Conservation (phyloP, 306 rosid genomes). For the Calophaca sinica region DNA sequence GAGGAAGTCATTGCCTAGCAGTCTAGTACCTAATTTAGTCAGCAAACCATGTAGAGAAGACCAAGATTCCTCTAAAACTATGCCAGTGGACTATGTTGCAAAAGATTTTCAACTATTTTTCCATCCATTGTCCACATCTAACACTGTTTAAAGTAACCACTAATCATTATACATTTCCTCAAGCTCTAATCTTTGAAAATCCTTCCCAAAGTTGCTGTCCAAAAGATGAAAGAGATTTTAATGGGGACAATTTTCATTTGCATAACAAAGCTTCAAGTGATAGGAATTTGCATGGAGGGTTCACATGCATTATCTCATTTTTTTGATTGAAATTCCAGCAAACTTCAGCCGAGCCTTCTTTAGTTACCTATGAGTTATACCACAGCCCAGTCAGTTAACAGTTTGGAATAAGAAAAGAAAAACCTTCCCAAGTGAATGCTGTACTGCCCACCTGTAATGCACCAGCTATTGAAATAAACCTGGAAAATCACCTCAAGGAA, state of each 20-base stretch:
- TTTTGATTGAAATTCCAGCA: slow-evolving; percentile 7
- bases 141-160: slow-evolving; percentile 12
- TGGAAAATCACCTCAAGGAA: slow-evolving; percentile 26
- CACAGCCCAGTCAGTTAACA: slow-evolving; percentile 9
- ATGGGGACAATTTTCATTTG: slow-evolving; percentile 9
- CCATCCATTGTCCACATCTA: slow-evolving; percentile 16
- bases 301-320: slow-evolving; percentile 5
- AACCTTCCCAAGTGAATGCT: not conserved
- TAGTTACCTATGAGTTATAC: slow-evolving; percentile 22
- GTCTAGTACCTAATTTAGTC: slow-evolving; percentile 27
- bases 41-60: slow-evolving; percentile 4
- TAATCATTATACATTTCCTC: slow-evolving; percentile 10
- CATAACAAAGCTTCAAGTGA: slow-evolving; percentile 18
- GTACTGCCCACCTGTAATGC: slow-evolving; percentile 20
- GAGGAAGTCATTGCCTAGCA: slow-evolving; percentile 1
- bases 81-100: slow-evolving; percentile 13
- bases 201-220: slow-evolving; percentile 5
- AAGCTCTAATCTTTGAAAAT: not conserved
- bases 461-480: slow-evolving; percentile 28
- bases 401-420: not conserved
- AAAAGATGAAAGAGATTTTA: slow-evolving; percentile 29
- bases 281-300: slow-evolving; percentile 8
- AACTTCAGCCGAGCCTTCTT: slow-evolving; percentile 29
- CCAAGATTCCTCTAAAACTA: slow-evolving; percentile 13
- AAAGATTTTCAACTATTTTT: slow-evolving; percentile 17